Evolutionary conservation across 139 green algal genomes (phyloP).

Genomic region (Coelastrella sp.): DNA sequence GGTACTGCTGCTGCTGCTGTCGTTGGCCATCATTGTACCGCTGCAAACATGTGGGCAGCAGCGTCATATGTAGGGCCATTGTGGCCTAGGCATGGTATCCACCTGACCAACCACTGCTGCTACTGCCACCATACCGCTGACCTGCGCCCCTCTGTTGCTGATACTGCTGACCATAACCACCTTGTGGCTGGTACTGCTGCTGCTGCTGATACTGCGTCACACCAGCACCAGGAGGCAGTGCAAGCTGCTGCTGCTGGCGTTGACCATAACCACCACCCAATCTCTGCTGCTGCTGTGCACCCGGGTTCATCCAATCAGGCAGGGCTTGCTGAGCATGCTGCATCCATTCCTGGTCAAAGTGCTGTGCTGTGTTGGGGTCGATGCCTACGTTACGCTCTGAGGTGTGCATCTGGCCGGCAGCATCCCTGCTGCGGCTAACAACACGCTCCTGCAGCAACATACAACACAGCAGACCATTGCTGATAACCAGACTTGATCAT

Average conservation of each 20-base stretch:
- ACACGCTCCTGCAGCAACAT: conserved; percentile 36
- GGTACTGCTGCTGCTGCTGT: not conserved
- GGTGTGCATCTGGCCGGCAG: not conserved
- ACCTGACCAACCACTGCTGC: not conserved
- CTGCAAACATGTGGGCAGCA: not conserved
- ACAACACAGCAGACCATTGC: not conserved
- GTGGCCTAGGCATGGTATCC: not conserved
- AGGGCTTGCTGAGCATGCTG: conserved; percentile 13
- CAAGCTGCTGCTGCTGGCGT: not conserved
- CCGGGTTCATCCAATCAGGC: not conserved
- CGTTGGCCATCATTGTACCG: not conserved
- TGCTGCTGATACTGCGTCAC: not conserved
- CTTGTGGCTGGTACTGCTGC: not conserved
- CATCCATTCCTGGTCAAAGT: conserved; percentile 53
- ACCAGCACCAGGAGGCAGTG: not conserved
- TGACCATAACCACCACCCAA: not conserved
- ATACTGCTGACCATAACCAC: not conserved
- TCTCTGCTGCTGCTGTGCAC: conserved; percentile 15
- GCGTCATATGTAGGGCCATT: not conserved
- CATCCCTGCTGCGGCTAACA: conserved; percentile 22
- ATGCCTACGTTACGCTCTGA: conserved; percentile 15
- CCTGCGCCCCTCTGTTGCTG: not conserved
- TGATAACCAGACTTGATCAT: not conserved
- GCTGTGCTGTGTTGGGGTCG: conserved; percentile 5
- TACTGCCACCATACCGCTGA: not conserved